These are phyloP conservation scores for Salvia sclarea DNA, from an alignment of 305 asterid genomes.

Conservation along the genomic window DNA sequence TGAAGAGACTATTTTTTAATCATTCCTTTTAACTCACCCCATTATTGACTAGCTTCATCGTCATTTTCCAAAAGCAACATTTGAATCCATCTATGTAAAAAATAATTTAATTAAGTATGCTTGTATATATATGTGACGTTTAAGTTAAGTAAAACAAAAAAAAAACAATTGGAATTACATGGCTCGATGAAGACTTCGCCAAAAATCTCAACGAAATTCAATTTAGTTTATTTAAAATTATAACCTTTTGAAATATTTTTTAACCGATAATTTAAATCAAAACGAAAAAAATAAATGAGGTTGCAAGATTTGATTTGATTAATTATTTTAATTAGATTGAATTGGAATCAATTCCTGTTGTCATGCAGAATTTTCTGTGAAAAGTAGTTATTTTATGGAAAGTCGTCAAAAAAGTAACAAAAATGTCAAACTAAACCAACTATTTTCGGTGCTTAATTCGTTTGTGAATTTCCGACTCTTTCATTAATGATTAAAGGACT, in stretches of 20 bases:
- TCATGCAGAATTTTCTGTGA: background rate
- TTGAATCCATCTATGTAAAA: background rate
- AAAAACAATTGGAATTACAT: too few relatives aligned
- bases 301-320: background rate
- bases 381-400: conserved; percentile 3
- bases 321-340: too few relatives aligned
- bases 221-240: too few relatives aligned
- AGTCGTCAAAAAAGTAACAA: conserved; percentile 8
- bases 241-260: background rate
- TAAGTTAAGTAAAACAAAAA: too few relatives aligned
- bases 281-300: background rate
- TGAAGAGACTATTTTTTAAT: background rate
- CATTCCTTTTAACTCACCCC: background rate
- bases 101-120: too few relatives aligned
- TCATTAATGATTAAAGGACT: background rate
- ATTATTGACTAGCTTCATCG: background rate
- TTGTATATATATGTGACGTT: too few relatives aligned
- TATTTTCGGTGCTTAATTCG: conserved; percentile 37
- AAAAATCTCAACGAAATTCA: background rate
- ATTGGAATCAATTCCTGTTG: background rate
- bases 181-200: too few relatives aligned
- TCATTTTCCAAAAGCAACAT: background rate
- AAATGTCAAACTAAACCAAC: conserved; percentile 37
- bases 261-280: too few relatives aligned
- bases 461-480: conserved; percentile 9